Conservation (phyloP, 169 alveolate genomes). For the Neospora caninum region DNA sequence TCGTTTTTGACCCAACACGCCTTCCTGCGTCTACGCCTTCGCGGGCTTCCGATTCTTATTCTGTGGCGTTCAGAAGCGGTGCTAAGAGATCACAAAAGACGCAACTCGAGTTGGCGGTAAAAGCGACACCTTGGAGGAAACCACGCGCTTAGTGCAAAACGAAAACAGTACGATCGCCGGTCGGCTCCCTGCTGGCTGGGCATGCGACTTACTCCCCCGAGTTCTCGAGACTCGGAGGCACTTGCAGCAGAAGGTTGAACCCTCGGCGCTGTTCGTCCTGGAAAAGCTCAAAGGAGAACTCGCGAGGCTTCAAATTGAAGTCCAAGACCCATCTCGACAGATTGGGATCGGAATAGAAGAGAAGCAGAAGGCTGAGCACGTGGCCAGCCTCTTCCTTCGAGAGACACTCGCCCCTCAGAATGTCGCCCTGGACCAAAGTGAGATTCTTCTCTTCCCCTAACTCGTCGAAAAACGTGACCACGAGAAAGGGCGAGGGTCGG, state of each 20-base stretch:
- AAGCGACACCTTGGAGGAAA: no score
- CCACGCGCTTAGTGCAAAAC: no score
- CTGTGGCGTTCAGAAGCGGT: no score
- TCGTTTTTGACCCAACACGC: no score
- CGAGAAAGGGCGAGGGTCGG: not conserved
- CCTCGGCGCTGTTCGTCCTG: not conserved
- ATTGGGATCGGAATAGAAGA: not conserved
- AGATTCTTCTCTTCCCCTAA: not conserved
- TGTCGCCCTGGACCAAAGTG: not conserved
- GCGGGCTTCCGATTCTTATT: no score
- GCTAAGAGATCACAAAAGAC: no score
- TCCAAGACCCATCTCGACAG: not conserved
- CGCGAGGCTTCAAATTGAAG: constrained; percentile 13
- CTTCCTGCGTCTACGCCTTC: no score
- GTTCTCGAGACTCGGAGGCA: not conserved
- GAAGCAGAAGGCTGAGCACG: not conserved
- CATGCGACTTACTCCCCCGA: no score
- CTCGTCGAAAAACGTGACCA: not conserved
- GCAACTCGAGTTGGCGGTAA: no score
- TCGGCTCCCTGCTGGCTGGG: no score
- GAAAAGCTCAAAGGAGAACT: not conserved
- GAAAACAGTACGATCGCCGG: no score
- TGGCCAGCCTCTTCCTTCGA: not conserved
- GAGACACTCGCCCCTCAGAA: not conserved
- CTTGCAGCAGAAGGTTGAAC: not conserved